Evolutionary conservation across 768 basidiomycete genomes (phyloP), one percentile per base, ranked within the genome.

Genomic region (Filobasidium floriforme): DNA sequence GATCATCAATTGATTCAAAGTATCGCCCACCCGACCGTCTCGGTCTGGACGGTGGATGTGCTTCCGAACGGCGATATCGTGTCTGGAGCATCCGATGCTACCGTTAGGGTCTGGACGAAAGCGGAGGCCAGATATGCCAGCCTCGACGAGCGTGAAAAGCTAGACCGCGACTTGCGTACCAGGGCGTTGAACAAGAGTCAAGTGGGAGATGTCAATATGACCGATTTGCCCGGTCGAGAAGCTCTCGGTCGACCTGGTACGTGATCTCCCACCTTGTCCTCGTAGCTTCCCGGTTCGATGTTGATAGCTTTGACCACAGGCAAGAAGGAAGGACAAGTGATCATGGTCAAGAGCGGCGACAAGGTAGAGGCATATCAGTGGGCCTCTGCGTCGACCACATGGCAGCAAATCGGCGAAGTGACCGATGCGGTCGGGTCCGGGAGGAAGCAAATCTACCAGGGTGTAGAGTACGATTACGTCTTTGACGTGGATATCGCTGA

Each of bases 401-500:
- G 96, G 96, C 85, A 90, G 77, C 94, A 93, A 76, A 86, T 98
- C 41, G 96, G 96, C 26, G 89, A 93, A 71, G 93, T 98, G 6
- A 92, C 93, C 4, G 96, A 96, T 74, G 93, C 92, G 22, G 89
- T 94, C 61, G 89, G 92, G 26, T 86, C 87, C 41, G 85, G 86
- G n/a, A 83, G 91, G 65, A 93, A 90, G 79, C 90, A 93, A 78
- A 83, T 96, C n/a, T 88, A 89, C 74, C 79, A 92, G 71, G 96
- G 96, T 19, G 87, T 88, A 74, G 94, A 98, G 79, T 99, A 93
- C 74, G 96, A 99, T 79, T 96, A 96, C 73, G 94, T 99, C n/a
- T 68, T 98, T 73, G 93, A 96, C 74, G 93, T 99, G 41, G 96
- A 98, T 73, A 88, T 97, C 29, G 84, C 90, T 73, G 94, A 96